These are phyloP conservation scores for Diaporthe destruens DNA, from an alignment of 2,329 filamentous ascomycete genomes.

Conservation along the genomic window DNA sequence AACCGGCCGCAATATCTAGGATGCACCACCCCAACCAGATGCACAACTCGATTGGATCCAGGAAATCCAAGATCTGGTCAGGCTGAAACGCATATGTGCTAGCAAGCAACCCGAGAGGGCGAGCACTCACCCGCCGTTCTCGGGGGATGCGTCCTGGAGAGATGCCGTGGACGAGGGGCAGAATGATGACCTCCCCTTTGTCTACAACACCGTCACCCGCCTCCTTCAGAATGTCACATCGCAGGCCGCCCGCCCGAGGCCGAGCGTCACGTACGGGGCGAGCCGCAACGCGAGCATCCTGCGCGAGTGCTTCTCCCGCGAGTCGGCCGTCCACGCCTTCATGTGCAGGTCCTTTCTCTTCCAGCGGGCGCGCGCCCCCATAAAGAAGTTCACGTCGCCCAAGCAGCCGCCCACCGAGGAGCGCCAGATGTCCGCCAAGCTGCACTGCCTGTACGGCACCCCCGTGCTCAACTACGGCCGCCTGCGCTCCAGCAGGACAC, in stretches of 20 bases:
- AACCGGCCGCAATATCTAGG: conserved; percentile 15
- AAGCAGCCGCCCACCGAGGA: conserved; percentile 52
- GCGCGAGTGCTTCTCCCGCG: conserved; percentile 57
- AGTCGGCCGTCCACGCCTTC: conserved; percentile 69
- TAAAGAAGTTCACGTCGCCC: conserved; percentile 31
- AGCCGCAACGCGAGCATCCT: conserved; percentile 65
- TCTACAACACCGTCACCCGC: conserved; percentile 59
- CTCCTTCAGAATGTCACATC: conserved; percentile 60
- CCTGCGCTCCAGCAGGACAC: conserved; percentile 55
- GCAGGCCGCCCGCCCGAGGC: conserved; percentile 48
- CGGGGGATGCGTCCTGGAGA: conserved; percentile 48
- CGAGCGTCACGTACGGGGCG: conserved; percentile 52
- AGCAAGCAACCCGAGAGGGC: conserved; percentile 56
- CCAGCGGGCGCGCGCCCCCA: conserved; percentile 61
- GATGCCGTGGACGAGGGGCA: conserved; percentile 32
- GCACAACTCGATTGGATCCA: conserved; percentile 43
- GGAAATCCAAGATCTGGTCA: conserved; percentile 59
- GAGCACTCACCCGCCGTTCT: conserved; percentile 35
- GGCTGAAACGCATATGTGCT: conserved; percentile 58
- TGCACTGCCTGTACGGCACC: conserved; percentile 78
- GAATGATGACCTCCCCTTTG: conserved; percentile 59
- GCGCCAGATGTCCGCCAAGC: conserved; percentile 76
- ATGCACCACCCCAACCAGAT: conserved; percentile 15
- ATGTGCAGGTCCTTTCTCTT: conserved; percentile 75
- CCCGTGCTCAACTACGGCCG: conserved; percentile 60